Conservation (phyloP, 306 rosid species). For the Trifolium repens region DNA sequence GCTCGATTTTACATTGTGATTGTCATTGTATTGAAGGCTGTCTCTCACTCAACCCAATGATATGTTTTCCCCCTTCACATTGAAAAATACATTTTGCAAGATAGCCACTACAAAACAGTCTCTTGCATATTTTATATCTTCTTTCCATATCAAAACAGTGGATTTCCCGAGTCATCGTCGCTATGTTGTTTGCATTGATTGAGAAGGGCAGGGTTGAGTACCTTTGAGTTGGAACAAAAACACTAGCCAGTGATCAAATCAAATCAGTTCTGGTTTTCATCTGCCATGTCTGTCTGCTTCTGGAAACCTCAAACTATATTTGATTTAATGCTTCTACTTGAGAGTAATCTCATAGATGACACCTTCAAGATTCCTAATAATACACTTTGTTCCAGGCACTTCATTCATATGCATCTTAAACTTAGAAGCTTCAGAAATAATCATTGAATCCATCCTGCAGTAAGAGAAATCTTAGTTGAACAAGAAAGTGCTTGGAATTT, state of each 20-base stretch:
- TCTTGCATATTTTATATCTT: conserved; percentile 26
- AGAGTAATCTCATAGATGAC: conserved; percentile 74
- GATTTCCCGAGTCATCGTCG: neutral
- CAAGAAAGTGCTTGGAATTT: neutral
- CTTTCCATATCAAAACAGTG: neutral
- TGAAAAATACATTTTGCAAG: conserved; percentile 5
- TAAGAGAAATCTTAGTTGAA: conserved; percentile 5
- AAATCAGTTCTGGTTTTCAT: conserved; percentile 9
- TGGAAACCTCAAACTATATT: conserved; percentile 10
- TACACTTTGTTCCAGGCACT: conserved; percentile 62
- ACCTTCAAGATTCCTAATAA: conserved; percentile 73
- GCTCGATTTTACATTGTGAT: too few relatives aligned
- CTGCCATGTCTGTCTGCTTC: neutral
- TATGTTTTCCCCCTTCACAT: neutral
- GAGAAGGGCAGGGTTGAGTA: neutral
- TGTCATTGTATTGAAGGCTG: too few relatives aligned
- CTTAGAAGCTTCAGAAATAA: conserved; percentile 61
- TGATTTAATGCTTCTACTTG: conserved; percentile 34
- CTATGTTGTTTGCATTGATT: conserved; percentile 3
- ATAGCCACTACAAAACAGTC: neutral
- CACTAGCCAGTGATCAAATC: neutral
- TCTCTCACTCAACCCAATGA: too few relatives aligned
- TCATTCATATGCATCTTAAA: conserved; percentile 70
- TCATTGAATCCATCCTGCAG: conserved; percentile 77
- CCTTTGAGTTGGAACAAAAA: conserved; percentile 25